These are phyloP conservation scores for Podospora tetraspora DNA, from an alignment of 495 filamentous ascomycete genomes.

Conservation along the genomic window DNA sequence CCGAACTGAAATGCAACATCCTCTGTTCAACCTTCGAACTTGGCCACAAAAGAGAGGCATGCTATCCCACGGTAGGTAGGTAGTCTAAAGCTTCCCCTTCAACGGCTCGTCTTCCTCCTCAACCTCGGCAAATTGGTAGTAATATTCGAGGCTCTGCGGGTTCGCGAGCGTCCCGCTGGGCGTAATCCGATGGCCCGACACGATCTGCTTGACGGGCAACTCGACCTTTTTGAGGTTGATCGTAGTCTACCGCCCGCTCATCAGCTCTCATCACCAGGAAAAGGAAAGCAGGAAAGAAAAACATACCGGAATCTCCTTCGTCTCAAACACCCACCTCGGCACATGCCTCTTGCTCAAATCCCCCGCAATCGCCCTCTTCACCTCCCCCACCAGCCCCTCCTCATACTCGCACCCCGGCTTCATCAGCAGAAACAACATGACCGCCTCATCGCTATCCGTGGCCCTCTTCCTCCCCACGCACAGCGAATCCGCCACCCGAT, in stretches of 20 bases:
- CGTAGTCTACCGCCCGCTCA: conserved; percentile 50
- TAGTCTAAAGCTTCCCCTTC: conserved; percentile 26
- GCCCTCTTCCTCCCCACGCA: conserved; percentile 71
- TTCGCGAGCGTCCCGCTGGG: conserved; percentile 73
- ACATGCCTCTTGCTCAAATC: conserved; percentile 69
- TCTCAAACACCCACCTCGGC: conserved; percentile 73
- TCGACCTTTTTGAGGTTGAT: conserved; percentile 86
- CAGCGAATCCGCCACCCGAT: conserved; percentile 58
- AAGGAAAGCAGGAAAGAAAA: not conserved
- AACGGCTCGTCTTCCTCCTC: conserved; percentile 51
- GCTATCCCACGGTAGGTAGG: not conserved
- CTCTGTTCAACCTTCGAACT: not conserved
- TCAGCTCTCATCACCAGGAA: not conserved
- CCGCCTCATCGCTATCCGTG: conserved; percentile 63
- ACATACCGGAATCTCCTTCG: conserved; percentile 72
- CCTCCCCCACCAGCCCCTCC: conserved; percentile 48
- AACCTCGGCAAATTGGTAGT: conserved; percentile 74
- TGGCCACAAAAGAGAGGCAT: not conserved
- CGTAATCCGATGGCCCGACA: conserved; percentile 68
- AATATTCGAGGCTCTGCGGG: conserved; percentile 66
- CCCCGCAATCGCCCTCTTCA: conserved; percentile 57
- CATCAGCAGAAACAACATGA: conserved; percentile 74
- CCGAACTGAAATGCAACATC: not conserved
- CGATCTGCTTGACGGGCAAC: conserved; percentile 77
- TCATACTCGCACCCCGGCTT: conserved; percentile 53